Evolutionary conservation across 2,329 filamentous ascomycete species (phyloP), one percentile per base, ranked within the genome.

Genomic region (Sclerotinia borealis): DNA sequence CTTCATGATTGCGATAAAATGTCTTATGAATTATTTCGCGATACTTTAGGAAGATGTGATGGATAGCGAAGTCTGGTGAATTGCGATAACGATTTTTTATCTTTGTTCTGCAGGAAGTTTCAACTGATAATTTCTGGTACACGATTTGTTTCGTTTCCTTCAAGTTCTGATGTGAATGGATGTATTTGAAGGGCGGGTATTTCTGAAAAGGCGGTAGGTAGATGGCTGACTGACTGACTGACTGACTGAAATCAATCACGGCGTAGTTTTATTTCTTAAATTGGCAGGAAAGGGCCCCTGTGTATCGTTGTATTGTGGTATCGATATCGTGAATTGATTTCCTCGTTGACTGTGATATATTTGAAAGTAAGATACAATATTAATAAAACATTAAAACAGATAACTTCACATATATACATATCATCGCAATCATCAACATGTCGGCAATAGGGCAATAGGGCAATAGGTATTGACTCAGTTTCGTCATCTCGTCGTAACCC

Each of bases 1-100:
- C 61, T 74, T 75, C 73, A 75, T 75, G 45, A 39, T 66, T 59
- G 52, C 9, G 52, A 29, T 13, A 22, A 27, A n/a, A 27, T 22
- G 4, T 15, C 15, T 45, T 9, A 8, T 29, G 9, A 34, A 19
- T 8, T 27, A 17, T 55, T 13, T 11, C 52, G 22, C 36, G 27
- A 27, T 34, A 9, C n/a, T n/a, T n/a, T 34, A 5, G 13, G 8
- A 15, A 34, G 34, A 34, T 34, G 52, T 13, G 39, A 45, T 25
- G 45, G 19, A 45, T 25, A 56, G 19, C n/a, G 39, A 56, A 39
- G n/a, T 34, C 5, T 34, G 29, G n/a, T 56, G 27, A 31, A 43
- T 11, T 43, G 37, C 25, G 52, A 55, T 43, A 43, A 55, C 25
- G 37, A 6, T 10, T 25, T 4, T 52, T 37, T 37, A 52, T 37